Conservation (phyloP, 2,329 filamentous ascomycete genomes). For the Laburnicola sp. region DNA sequence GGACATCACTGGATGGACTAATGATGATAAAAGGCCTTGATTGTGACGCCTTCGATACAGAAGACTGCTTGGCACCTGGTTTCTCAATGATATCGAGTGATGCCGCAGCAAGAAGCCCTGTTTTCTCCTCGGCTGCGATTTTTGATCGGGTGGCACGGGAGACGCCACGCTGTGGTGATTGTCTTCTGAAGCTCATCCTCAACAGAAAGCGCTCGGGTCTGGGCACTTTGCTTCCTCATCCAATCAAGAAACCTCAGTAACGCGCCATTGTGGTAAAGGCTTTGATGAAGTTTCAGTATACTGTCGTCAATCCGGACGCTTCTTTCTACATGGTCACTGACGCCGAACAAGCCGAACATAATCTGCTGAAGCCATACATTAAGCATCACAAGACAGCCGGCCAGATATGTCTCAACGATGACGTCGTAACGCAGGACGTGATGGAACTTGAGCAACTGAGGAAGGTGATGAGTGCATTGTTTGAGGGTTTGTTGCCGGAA, state of each 20-base stretch:
- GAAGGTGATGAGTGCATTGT: conserved; percentile 42
- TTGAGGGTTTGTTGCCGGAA: conserved; percentile 37
- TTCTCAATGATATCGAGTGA: conserved; percentile 47
- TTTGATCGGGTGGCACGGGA: conserved; percentile 46
- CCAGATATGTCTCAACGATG: conserved; percentile 51
- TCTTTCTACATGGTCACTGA: conserved; percentile 51
- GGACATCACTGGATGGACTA: conserved; percentile 51
- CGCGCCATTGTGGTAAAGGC: conserved; percentile 45
- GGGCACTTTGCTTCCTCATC: conserved; percentile 43
- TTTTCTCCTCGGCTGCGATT: conserved; percentile 47
- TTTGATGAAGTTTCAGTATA: conserved; percentile 49
- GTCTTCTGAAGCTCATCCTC: conserved; percentile 48
- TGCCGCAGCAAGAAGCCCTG: conserved; percentile 36
- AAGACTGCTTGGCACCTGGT: conserved; percentile 50
- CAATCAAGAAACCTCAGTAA: conserved; percentile 34
- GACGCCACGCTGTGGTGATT: conserved; percentile 49
- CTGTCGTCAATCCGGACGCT: conserved; percentile 47
- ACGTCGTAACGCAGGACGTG: conserved; percentile 46
- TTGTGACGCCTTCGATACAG: conserved; percentile 47
- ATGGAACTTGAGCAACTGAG: conserved; percentile 40
- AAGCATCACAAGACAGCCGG: conserved; percentile 41
- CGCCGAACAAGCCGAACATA: conserved; percentile 48
- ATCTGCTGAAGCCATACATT: conserved; percentile 44
- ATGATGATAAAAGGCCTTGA: conserved; percentile 47
- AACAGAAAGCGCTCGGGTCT: conserved; percentile 43